Percentiles rank a stretch among this genome's conserved stretches.
Conservation (phyloP, 2,329 filamentous ascomycete species). For the Elsinoe batatas region DNA sequence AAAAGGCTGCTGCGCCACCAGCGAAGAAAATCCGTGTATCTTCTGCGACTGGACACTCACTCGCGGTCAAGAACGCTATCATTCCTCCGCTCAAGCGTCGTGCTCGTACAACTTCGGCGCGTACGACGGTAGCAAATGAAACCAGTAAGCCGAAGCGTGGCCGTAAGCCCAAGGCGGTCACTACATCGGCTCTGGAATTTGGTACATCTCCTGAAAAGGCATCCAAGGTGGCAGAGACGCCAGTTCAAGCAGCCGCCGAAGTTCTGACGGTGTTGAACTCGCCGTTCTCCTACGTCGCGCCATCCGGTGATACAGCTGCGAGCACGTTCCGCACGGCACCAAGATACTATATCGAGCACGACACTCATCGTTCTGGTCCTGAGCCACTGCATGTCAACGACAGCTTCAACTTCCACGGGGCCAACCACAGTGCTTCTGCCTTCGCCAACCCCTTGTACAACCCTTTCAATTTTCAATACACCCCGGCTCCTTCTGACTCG, state of each 20-base stretch:
- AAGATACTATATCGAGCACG: no score
- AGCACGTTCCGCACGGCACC: neutral
- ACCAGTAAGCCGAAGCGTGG: conserved; percentile 16
- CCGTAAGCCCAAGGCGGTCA: neutral
- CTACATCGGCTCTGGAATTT: conserved; percentile 15
- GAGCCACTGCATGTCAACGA: no score
- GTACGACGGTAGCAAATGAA: conserved; percentile 25
- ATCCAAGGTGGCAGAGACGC: neutral
- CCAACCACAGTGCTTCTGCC: neutral
- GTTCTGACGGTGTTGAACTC: conserved; percentile 16
- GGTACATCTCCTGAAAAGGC: conserved; percentile 15
- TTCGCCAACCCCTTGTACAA: neutral
- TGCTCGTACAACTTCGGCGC: conserved; percentile 12
- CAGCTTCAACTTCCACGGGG: neutral
- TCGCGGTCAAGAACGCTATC: conserved; percentile 24
- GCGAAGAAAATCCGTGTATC: conserved; percentile 21
- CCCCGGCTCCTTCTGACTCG: conserved; percentile 12
- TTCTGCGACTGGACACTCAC: conserved; percentile 18
- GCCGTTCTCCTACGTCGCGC: conserved; percentile 14
- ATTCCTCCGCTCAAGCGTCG: conserved; percentile 16
- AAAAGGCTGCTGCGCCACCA: conserved; percentile 25
- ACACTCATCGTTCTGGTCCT: no score
- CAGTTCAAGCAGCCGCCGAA: conserved; percentile 16
- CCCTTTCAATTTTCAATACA: conserved; percentile 14
- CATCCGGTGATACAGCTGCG: neutral